These are phyloP conservation scores for Trifolium fragiferum DNA, from an alignment of 306 rosid genomes.

Conservation along the genomic window DNA sequence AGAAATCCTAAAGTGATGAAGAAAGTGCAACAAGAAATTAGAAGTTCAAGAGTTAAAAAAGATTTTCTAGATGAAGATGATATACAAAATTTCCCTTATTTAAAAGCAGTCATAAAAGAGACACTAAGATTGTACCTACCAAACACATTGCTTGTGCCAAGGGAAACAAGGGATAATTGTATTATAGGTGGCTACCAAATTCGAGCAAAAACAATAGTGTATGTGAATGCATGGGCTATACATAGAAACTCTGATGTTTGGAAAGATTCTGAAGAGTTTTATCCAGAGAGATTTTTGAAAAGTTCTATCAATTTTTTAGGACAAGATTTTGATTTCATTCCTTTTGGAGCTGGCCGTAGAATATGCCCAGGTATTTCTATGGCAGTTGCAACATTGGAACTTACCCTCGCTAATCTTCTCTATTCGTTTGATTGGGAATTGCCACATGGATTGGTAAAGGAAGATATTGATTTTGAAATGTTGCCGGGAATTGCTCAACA, in stretches of 20 bases:
- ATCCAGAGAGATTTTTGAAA: constrained; percentile 33
- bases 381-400: constrained; percentile 25
- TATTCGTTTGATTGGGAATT: constrained; percentile 41
- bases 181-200: constrained; percentile 23
- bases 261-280: constrained; percentile 39
- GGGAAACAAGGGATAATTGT: constrained; percentile 12
- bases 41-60: neutral
- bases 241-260: constrained; percentile 39
- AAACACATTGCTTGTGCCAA: neutral
- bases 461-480: constrained; percentile 36
- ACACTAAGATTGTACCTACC: constrained; percentile 36
- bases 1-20: constrained; percentile 41
- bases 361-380: constrained; percentile 39
- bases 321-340: constrained; percentile 38
- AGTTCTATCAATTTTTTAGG: constrained; percentile 20
- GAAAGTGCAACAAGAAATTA: constrained; percentile 28
- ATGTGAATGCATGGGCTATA: constrained; percentile 42
- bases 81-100: constrained; percentile 18
- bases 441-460: constrained; percentile 20
- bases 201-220: constrained; percentile 19
- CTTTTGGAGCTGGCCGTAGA: constrained; percentile 43
- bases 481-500: constrained; percentile 22
- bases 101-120: constrained; percentile 39
- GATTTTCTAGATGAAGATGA: constrained; percentile 31
- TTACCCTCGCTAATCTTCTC: constrained; percentile 39